Base-by-base conservation (phyloP, 352 stramenopile genomes). In the Phytophthora crassamura region DNA sequence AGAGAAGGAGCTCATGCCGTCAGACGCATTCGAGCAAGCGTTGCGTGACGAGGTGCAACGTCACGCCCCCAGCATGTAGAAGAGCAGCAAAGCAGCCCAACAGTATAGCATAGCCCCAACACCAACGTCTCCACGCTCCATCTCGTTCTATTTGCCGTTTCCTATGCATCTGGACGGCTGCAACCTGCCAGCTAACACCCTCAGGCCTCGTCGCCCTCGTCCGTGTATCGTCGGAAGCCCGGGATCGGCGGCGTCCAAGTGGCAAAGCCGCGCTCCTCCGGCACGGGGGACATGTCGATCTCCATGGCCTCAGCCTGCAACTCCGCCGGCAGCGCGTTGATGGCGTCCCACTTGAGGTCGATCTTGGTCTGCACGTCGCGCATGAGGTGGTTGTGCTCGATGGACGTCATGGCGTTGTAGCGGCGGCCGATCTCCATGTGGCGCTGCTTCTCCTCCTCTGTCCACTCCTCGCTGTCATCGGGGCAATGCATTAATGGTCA, bases 351-450 rank as follows among this genome's bases (percentile, higher is more conserved):
- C 74, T 96, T 96, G 39, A 97, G 77, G 71, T 96, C 89, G 66
- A 97, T 95, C 81, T 97, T 97, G 59, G 80, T 95, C 73, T 95
- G 89, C 69, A 97, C 47, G 75, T 96, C 87, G 51, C 85, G 82
- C 86, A 94, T 94, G 34, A 89, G 67, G 76, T 94, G 80, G 77
- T 96, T 96, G 83, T 96, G 88, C 76, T 79, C 77, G 48, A 94
- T 90, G 49, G 72, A 78, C 51, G 67, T 91, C 85, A 93, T 89
- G 15, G 42, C 42, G 72, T 96, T 96, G 75, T 86, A 96, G 53
- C 78, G 82, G 52, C 77, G 87, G 25, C 83, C 90, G 40, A 96
- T 91, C 62, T 92, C 86, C 59, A 89, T 78, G 69, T 91, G 83
- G 38, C 80, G 77, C 70, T 82, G 67, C 69, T 89, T 76, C 55